Base-by-base conservation (phyloP, 352 stramenopile species). In the Sclerospora graminicola region DNA sequence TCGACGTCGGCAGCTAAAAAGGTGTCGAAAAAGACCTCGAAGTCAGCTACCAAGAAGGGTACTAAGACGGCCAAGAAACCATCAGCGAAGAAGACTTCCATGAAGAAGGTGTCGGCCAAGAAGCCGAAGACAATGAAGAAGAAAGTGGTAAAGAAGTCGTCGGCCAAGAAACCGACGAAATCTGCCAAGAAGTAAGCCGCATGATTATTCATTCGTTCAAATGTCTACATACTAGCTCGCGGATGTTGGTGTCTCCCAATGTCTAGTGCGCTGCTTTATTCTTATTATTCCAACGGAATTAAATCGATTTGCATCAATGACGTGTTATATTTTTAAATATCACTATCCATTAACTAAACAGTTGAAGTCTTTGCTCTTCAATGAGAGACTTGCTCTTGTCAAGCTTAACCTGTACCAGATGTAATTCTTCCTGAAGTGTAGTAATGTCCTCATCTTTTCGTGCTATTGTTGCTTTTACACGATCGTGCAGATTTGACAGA, bases 371-470 rank as follows among this genome's bases (percentile, higher is more conserved):
- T 48, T 90, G 78, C 21, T 88, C 73, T 24, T n/a, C n/a, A n/a
- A n/a, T n/a, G n/a, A n/a, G n/a, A n/a, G n/a, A 85, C 69, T 82
- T 61, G 38, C 73, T 85, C 46, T 85, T 88, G n/a, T 85, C 64
- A 1, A 90, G 59, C 45, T 87, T 78, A 2, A 73, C 75, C n/a
- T 83, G 66, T n/a, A 77, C 37, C 37, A 88, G 30, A 53, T 84
- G 70, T 32, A 82, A 41, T 27, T 88, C 73, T 21, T 84, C 78
- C 19, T 85, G 73, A 10, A 87, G 52, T 6, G 69, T 73, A 7
- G 53, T 54, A 28, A 88, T 84, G 29, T 60, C 49, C 32, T 83
- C 60, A 41, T 90, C 76, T 51, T 88, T 90, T 4, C 70, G 60
- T 27, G 58, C 71, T 11, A 90, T 48, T 2, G 75, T 88, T 5